Evolutionary conservation across 192 early-diverging fungal genomes (phyloP), one percentile per base, ranked within the genome.

Genomic region (Mortierella claussenii): DNA sequence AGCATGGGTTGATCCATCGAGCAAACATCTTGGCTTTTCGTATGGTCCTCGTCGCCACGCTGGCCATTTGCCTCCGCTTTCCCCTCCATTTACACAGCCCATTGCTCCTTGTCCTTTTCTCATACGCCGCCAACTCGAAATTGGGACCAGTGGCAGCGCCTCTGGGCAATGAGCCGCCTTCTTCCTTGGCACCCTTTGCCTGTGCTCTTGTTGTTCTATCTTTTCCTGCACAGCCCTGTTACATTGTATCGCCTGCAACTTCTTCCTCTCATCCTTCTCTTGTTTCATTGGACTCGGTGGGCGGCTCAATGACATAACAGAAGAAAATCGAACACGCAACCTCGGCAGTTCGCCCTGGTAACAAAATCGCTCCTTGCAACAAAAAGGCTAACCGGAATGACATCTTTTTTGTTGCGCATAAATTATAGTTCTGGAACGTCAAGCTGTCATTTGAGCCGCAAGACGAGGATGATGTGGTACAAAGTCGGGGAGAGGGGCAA

Each of bases 341-440:
- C 5, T 6, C 10, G n/a, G n/a, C 5, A 48, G n/a, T 15, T n/a
- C n/a, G n/a, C n/a, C n/a, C n/a, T n/a, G n/a, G n/a, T n/a, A n/a
- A n/a, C n/a, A n/a, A n/a, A n/a, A n/a, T n/a, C n/a, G n/a, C n/a
- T n/a, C n/a, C n/a, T n/a, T n/a, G n/a, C n/a, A n/a, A n/a, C n/a
- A n/a, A n/a, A n/a, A n/a, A n/a, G n/a, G n/a, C n/a, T n/a, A n/a
- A n/a, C n/a, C n/a, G n/a, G n/a, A n/a, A n/a, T n/a, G 28, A 30
- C 21, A 21, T 30, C 18, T 28, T 52, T 52, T 52, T 52, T 9
- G 23, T 52, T 30, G 18, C 7, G 3, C 21, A 26, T 4, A 47
- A 47, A 47, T 62, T 62, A 62, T 78, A 87, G 86, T 88, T 86
- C 74, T 88, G 87, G 87, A 88, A 88, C 65, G 85, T 88, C 52